Base-by-base conservation (phyloP, 2,329 filamentous ascomycete species). In the Scedosporium aurantiacum region DNA sequence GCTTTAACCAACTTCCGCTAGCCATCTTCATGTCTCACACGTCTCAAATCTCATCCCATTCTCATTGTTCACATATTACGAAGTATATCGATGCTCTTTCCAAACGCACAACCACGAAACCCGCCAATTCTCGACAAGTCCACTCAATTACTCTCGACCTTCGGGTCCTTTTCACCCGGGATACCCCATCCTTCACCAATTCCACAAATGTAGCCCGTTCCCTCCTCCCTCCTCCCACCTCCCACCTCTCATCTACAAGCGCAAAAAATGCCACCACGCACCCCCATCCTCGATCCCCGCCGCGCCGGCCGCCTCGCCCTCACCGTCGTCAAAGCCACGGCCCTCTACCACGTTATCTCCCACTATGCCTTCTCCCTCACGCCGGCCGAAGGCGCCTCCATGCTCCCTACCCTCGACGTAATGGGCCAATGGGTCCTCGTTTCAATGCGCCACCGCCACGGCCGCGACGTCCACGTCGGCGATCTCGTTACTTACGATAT, bases 401-500 rank as follows among this genome's bases (percentile, higher is more conserved):
- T 97, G 94, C 82, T 94, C 58, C 93, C 93, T 6, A 96, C 91
- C 0, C 85, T 97, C 63, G 78, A 80, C 25, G 78, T 85, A 1
- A 73, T 78, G 7, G 86, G 86, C 61, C 88, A 93, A 69, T 85
- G 78, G 72, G 78, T 93, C 56, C 72, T 92, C 12, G 82, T 90
- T 60, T 85, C 85, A 63, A 85, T 85, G 66, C 75, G 79, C n/a
- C 82, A 87, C 72, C 83, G 87, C 5, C 79, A 83, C 32, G 93
- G 93, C 3, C 82, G 87, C 40, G 72, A 74, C 67, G 70, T 85
- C 14, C 70, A 75, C 58, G 86, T 96, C n/a, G 94, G 94, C 28
- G 94, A 99, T 73, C 75, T 97, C 10, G 85, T 97, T 57, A 81
- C 82, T 25, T 96, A 89, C 73, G 81, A 83, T 62, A 88, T 92